Base-by-base conservation (phyloP, 495 filamentous ascomycete genomes). In the Neurospora cerealis region DNA sequence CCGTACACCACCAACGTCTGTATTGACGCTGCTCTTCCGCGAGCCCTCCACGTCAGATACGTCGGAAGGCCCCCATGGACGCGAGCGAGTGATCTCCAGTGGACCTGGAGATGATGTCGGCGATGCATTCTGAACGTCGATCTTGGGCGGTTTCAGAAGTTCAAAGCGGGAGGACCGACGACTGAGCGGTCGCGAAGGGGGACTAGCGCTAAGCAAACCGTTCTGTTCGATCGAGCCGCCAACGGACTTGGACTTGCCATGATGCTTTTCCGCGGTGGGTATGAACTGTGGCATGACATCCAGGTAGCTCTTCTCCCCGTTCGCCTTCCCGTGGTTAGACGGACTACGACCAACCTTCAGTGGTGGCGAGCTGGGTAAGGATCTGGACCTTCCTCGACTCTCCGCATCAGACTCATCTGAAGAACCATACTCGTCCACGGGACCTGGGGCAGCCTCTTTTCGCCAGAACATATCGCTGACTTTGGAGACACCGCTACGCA, bases 71-170 rank as follows among this genome's bases (percentile, higher is more conserved):
- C 44, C 54, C 54, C 54, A 66, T 66, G 54, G 24, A 19, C 74
- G 74, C 5, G 69, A 69, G 32, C 74, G 74, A 9, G 77, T 66
- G 15, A 73, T 38, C 38, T 82, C 54, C 40, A 72, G 69, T 0
- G 83, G 76, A 19, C 28, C 54, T 17, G 84, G 83, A 3, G 84
- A 81, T 6, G 80, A 77, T 1, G 78, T 79, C 17, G 86, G 83
- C 7, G 86, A 87, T 66, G 87, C 78, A 75, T 79, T 79, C 76
- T 87, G 85, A 42, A 92, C 79, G 72, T 92, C 88, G 73, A 92
- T 89, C 66, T 84, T 83, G 5, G 91, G 90, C 15, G 89, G 88
- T 73, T 89, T 87, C 69, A 92, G 84, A 7, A 84, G 80, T 37
- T 90, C 86, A 71, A 87, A 87, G 13, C 86, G 80, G 9, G 84